A percentile compares a stretch with the other conserved stretches of the same genome.
Evolutionary conservation across 2,329 filamentous ascomycete genomes (phyloP).

Genomic region (Microsporum canis): DNA sequence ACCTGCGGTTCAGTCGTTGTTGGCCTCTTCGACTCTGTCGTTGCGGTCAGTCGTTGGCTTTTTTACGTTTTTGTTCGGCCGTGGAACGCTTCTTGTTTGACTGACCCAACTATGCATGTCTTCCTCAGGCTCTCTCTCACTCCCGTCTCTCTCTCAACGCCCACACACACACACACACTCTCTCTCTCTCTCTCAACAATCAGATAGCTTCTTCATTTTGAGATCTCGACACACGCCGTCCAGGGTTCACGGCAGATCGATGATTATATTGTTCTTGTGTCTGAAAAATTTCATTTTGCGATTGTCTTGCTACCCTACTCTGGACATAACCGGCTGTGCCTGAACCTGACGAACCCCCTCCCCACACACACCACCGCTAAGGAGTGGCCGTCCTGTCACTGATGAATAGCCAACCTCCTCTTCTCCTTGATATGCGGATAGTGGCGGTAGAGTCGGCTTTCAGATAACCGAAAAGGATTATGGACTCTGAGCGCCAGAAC

Average conservation of each 20-base stretch:
- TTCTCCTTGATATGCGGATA: slow-evolving; percentile 5
- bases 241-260: too few species aligned
- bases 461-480: slow-evolving; percentile 13
- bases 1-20: neutral
- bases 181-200: too few species aligned
- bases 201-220: too few species aligned
- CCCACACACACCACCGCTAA: neutral
- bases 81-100: neutral
- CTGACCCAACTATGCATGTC: neutral
- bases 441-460: slow-evolving; percentile 1
- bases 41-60: neutral
- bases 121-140: neutral
- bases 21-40: neutral
- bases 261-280: too few species aligned
- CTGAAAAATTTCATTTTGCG: too few species aligned
- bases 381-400: neutral
- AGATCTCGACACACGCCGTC: too few species aligned
- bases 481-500: slow-evolving; percentile 34
- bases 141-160: neutral
- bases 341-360: neutral
- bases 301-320: neutral
- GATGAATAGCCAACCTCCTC: slow-evolving; percentile 4
- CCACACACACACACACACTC: neutral
- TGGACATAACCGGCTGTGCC: neutral
- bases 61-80: neutral